Conservation (phyloP, 169 alveolate species). For the Plasmodium yoelii region DNA sequence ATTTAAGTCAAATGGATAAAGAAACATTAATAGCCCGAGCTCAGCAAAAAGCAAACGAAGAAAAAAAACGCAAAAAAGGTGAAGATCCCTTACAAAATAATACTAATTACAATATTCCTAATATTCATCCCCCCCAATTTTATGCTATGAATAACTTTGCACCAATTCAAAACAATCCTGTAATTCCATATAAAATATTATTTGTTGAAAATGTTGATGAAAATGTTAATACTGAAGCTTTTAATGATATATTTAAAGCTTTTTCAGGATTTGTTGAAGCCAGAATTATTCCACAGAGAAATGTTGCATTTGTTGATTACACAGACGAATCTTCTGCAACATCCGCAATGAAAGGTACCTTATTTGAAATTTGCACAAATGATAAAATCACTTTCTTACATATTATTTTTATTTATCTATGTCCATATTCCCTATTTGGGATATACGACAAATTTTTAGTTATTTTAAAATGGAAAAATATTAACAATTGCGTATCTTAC, state of each 20-base stretch:
- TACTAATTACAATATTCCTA: constrained; percentile 4
- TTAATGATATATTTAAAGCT: constrained; percentile 79
- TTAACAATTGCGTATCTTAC: too few relatives aligned
- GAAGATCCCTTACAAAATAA: constrained; percentile 37
- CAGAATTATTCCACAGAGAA: constrained; percentile 85
- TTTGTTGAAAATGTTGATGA: constrained; percentile 89
- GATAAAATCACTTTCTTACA: neutral
- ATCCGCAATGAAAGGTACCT: constrained; percentile 82
- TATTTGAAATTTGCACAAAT: neutral
- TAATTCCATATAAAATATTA: constrained; percentile 79
- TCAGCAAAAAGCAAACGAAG: constrained; percentile 55
- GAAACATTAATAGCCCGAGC: constrained; percentile 59
- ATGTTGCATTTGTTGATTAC: constrained; percentile 88
- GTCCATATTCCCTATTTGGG: too few relatives aligned
- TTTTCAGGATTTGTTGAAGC: constrained; percentile 86
- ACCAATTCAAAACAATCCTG: constrained; percentile 12
- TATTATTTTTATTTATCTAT: too few relatives aligned
- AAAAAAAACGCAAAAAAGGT: constrained; percentile 35
- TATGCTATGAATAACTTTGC: constrained; percentile 42
- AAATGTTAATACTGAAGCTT: constrained; percentile 79
- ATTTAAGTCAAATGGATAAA: constrained; percentile 74
- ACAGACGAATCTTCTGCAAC: constrained; percentile 85
- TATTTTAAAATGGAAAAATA: too few relatives aligned
- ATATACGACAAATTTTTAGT: too few relatives aligned
- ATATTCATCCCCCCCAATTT: constrained; percentile 27